These are phyloP conservation scores for Hyphopichia wangnamkhiaoensis DNA, from an alignment of 1,139 yeast species.

Conservation along the genomic window DNA sequence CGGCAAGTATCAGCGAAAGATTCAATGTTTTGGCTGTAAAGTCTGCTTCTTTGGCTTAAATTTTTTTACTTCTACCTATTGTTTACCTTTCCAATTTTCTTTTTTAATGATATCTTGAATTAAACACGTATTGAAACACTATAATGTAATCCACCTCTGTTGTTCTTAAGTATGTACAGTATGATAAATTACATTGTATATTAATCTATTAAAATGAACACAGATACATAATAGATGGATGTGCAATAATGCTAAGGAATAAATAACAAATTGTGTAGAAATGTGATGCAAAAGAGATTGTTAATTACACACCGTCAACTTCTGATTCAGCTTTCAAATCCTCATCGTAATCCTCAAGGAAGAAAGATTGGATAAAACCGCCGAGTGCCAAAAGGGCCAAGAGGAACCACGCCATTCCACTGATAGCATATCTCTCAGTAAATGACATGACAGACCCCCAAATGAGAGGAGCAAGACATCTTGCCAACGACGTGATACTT, in stretches of 20 bases:
- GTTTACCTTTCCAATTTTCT: not conserved
- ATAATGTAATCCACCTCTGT: too few species aligned
- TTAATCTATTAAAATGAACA: not conserved
- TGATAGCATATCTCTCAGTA: slow-evolving; percentile 42
- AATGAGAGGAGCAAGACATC: slow-evolving; percentile 59
- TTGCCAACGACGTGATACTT: slow-evolving; percentile 53
- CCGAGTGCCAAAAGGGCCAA: slow-evolving; percentile 37
- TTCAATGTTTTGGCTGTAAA: slow-evolving; percentile 28
- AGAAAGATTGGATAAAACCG: slow-evolving; percentile 30
- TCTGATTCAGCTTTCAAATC: slow-evolving; percentile 3
- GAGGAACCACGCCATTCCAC: slow-evolving; percentile 54
- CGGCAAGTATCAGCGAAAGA: slow-evolving; percentile 20
- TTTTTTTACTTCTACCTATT: not conserved
- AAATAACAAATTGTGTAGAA: not conserved
- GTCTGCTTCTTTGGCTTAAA: slow-evolving; percentile 12
- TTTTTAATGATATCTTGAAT: too few species aligned
- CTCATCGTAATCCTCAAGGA: slow-evolving; percentile 34
- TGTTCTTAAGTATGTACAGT: too few species aligned
- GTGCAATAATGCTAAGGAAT: too few species aligned
- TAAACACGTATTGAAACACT: too few species aligned
- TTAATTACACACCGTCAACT: not conserved
- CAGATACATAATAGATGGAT: not conserved
- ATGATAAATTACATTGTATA: too few species aligned
- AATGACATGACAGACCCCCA: slow-evolving; percentile 61
- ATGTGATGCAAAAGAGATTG: not conserved